These are phyloP conservation scores for Myriangium duriaei DNA, from an alignment of 2,329 filamentous ascomycete genomes.

Conservation along the genomic window DNA sequence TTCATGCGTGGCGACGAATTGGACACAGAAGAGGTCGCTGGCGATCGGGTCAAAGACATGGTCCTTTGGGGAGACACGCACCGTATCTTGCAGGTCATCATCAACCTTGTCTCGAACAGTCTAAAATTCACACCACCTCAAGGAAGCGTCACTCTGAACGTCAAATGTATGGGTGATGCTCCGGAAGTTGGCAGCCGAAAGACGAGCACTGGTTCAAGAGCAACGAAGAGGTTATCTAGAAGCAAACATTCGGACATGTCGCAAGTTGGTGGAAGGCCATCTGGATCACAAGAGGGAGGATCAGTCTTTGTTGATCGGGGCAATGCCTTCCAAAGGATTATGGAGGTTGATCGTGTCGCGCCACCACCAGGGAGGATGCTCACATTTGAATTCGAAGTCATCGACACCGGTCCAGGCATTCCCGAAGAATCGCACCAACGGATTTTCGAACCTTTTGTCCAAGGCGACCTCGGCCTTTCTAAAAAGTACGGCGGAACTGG, in stretches of 20 bases:
- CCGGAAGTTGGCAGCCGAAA: slow-evolving; percentile 32
- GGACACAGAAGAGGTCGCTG: slow-evolving; percentile 10
- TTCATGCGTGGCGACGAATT: slow-evolving; percentile 45
- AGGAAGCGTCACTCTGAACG: slow-evolving; percentile 62
- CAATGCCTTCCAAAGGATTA: slow-evolving; percentile 19
- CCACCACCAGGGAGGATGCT: slow-evolving; percentile 53
- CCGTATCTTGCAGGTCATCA: slow-evolving; percentile 81
- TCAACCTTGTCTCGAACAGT: slow-evolving; percentile 84
- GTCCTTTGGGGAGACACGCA: slow-evolving; percentile 88
- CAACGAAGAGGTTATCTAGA: slow-evolving; percentile 19
- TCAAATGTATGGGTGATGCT: slow-evolving; percentile 57
- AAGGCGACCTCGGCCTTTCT: slow-evolving; percentile 78
- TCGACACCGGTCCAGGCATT: slow-evolving; percentile 81
- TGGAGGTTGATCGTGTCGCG: slow-evolving; percentile 25
- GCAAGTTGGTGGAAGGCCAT: slow-evolving; percentile 11
- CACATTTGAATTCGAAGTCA: slow-evolving; percentile 75
- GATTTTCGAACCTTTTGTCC: slow-evolving; percentile 89
- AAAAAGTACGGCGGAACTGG: slow-evolving; percentile 87
- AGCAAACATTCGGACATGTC: slow-evolving; percentile 13
- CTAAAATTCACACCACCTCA: slow-evolving; percentile 76
- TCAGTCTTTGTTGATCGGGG: slow-evolving; percentile 1
- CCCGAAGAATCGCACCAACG: slow-evolving; percentile 62
- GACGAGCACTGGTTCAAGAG: slow-evolving; percentile 27
- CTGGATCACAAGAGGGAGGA: slow-evolving; percentile 6
- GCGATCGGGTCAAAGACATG: slow-evolving; percentile 63